Evolutionary conservation across 345 rosid species (phyloP), one percentile per base, ranked within the genome.

Genomic region (Gossypium herbaceum): DNA sequence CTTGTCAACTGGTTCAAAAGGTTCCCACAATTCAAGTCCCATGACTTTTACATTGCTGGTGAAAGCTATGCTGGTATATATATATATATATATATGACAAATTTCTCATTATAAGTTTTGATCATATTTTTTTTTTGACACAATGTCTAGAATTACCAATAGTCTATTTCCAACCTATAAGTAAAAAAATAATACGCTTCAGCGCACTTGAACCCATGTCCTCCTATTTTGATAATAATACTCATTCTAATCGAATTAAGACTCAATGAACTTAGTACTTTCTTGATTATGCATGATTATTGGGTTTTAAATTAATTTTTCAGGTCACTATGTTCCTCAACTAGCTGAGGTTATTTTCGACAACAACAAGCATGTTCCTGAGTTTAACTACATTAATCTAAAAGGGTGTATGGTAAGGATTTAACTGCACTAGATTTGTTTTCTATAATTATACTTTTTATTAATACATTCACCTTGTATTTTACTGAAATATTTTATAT

Each of bases 281-380:
- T 34, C 67, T 29, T 62, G 1, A 6, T 12, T 60, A 60, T 13
- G 5, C n/a, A 60, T 52, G 17, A 24, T 66, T 9, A 70, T 0
- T 34, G 39, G 39, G 6, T 34, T 34, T 34, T 34, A 0, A 34
- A 34, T 9, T 68, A 16, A 39, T 16, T 41, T 77, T 63, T 9
- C 74, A 91, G 97, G 98, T 5, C 98, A 91, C 79, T 91, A 91
- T 57, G 94, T 90, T 77, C 94, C 98, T 9, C 94, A 93, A 75
- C 91, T 93, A 25, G 83, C 97, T 0, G 93, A 91, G 81, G 71
- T 77, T 15, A 87, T 93, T 57, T 87, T 79, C 27, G 86, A 86
- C 41, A 77, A 69, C 16, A 91, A 93, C 76, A 84, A 86, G 82
- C 77, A 70, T 45, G 80, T 45, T 16, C 15, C 84, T 24, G 60